phyloP scores from a whole-genome alignment of 1,284 basidiomycete species.

The Xanthoconium separans region DNA sequence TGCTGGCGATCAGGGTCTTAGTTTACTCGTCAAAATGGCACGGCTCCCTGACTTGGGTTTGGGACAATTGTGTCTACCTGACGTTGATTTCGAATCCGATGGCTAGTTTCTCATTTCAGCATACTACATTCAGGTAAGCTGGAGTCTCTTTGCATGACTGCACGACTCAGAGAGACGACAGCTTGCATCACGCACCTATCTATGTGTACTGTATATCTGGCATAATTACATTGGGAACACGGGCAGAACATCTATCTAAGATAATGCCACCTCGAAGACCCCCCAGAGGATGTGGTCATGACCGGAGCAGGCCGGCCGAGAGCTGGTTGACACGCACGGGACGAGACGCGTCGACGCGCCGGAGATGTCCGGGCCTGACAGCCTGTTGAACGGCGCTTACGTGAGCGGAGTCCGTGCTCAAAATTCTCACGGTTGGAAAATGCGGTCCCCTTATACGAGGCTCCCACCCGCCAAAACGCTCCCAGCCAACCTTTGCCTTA shows the following conservation, averaged over 20 bases:
- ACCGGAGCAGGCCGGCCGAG: conserved; percentile 26
- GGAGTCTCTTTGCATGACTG: not conserved
- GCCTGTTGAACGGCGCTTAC: conserved; percentile 36
- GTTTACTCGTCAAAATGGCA: conserved; percentile 75
- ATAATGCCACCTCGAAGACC: conserved; percentile 9
- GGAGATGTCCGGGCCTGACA: conserved; percentile 24
- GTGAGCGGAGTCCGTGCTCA: conserved; percentile 38
- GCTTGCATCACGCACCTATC: conserved; percentile 14
- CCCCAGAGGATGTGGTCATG: conserved; percentile 15
- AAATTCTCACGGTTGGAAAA: conserved; percentile 35
- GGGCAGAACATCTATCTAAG: not conserved
- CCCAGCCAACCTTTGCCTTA: conserved; percentile 38
- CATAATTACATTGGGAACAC: conserved; percentile 15
- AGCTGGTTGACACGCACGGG: not conserved
- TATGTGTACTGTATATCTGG: conserved; percentile 18
- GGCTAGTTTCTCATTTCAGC: conserved; percentile 10
- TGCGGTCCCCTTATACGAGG: conserved; percentile 36
- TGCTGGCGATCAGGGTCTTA: conserved; percentile 48
- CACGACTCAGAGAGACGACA: conserved; percentile 3
- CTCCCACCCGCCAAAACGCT: conserved; percentile 38
- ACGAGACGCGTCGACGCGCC: conserved; percentile 22
- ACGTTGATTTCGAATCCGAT: conserved; percentile 26
- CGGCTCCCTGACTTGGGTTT: conserved; percentile 70
- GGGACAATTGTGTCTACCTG: conserved; percentile 63
- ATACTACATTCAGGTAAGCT: conserved; percentile 13